Evolutionary conservation across 192 early-diverging fungal genomes (phyloP).

Genomic region (Coemansia erecta): DNA sequence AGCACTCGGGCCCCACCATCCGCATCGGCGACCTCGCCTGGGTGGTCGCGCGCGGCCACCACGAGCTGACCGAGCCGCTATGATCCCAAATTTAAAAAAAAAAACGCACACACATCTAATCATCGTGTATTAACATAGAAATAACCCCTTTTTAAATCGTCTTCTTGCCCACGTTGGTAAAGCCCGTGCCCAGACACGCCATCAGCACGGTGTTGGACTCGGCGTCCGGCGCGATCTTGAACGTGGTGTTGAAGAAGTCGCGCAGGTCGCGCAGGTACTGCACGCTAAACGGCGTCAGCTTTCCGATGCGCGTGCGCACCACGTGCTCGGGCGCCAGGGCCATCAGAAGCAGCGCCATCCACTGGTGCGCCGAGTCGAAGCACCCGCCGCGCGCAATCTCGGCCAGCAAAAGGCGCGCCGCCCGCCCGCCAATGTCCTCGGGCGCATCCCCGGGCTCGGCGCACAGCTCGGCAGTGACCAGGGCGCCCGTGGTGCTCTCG

Average conservation of each 20-base stretch:
- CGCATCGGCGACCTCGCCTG: constrained; percentile 18
- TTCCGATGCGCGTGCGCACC: constrained; percentile 80
- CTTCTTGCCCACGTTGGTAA: constrained; percentile 89
- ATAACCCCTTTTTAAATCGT: constrained; percentile 22
- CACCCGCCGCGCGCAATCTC: constrained; percentile 89
- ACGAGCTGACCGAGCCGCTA: constrained; percentile 37
- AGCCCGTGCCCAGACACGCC: constrained; percentile 88
- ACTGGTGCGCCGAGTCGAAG: constrained; percentile 87
- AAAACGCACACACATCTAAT: no score
- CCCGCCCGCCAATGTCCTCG: constrained; percentile 83
- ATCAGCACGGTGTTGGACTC: constrained; percentile 69
- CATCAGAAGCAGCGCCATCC: constrained; percentile 84
- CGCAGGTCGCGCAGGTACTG: constrained; percentile 90
- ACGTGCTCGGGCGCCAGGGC: constrained; percentile 91
- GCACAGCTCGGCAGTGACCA: constrained; percentile 84
- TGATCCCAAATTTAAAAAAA: constrained; percentile 1
- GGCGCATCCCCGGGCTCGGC: constrained; percentile 79
- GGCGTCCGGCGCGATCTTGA: constrained; percentile 85
- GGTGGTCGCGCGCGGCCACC: constrained; percentile 32
- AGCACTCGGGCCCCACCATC: constrained; percentile 19
- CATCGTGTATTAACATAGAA: no score
- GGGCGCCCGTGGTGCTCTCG: constrained; percentile 80
- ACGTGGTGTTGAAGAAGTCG: constrained; percentile 84
- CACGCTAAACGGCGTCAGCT: constrained; percentile 85
- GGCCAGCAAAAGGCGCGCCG: constrained; percentile 72